phyloP scores from a whole-genome alignment of 164 flowering plant genomes.

The Malania oleifera region DNA sequence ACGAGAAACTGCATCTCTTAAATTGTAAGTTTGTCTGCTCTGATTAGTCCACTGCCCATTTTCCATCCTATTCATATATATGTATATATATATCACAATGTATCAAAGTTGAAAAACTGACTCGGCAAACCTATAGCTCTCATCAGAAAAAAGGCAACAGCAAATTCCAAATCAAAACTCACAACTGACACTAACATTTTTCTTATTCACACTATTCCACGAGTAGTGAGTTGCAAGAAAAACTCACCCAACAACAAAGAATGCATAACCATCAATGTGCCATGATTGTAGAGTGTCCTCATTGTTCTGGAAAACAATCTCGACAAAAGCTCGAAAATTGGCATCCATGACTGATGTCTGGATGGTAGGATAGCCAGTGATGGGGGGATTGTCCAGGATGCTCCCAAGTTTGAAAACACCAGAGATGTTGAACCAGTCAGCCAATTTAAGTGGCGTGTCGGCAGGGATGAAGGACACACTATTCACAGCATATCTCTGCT shows the following conservation, averaged over 20 bases:
- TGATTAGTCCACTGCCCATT: constrained; percentile 76
- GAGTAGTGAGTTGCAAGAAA: too few relatives aligned
- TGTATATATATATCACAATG: constrained; percentile 11
- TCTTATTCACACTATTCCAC: too few relatives aligned
- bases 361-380: constrained; percentile 53
- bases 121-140: not conserved
- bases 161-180: too few relatives aligned
- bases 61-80: constrained; percentile 81
- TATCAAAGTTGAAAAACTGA: not conserved
- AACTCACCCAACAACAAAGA: constrained; percentile 79
- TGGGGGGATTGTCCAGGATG: constrained; percentile 60
- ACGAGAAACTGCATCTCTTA: constrained; percentile 68
- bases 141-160: not conserved
- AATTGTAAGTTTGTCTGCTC: constrained; percentile 63
- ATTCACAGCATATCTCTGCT: constrained; percentile 82
- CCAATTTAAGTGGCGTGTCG: constrained; percentile 82
- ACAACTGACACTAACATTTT: too few relatives aligned
- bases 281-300: constrained; percentile 75
- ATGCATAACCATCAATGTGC: constrained; percentile 74
- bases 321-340: constrained; percentile 57
- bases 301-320: constrained; percentile 67
- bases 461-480: constrained; percentile 73
- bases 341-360: constrained; percentile 87
- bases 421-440: constrained; percentile 64
- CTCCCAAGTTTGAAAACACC: constrained; percentile 67